These are phyloP conservation scores for Claviceps sp. DNA, from an alignment of 2,329 filamentous ascomycete species.

Conservation along the genomic window DNA sequence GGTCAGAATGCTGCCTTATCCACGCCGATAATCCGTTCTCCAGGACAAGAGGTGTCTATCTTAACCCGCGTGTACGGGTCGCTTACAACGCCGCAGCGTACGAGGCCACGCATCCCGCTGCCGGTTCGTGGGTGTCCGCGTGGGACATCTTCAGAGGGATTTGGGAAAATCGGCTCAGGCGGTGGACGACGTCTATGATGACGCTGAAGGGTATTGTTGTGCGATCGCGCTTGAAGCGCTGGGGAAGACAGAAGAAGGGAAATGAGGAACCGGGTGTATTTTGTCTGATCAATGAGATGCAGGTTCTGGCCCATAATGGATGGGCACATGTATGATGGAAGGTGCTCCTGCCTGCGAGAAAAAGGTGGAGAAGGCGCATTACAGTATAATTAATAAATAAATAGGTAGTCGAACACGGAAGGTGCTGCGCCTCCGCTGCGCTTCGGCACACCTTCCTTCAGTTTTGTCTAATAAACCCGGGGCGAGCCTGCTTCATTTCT, in stretches of 20 bases:
- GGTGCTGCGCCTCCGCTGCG: too few species aligned
- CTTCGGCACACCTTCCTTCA: too few species aligned
- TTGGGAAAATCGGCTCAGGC: constrained; percentile 43
- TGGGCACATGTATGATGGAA: constrained; percentile 39
- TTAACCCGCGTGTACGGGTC: constrained; percentile 58
- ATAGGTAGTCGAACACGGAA: too few species aligned
- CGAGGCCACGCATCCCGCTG: constrained; percentile 27
- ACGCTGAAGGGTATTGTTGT: constrained; percentile 21
- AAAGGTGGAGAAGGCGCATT: not conserved
- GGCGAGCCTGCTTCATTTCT: too few species aligned
- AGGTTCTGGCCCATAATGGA: constrained; percentile 41
- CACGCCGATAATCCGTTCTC: constrained; percentile 56
- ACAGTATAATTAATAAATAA: too few species aligned
- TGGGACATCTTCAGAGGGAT: constrained; percentile 36
- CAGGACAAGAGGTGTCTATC: constrained; percentile 40
- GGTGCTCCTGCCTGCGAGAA: not conserved
- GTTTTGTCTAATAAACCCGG: too few species aligned
- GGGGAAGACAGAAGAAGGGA: constrained; percentile 22
- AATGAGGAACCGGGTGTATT: constrained; percentile 31
- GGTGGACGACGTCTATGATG: constrained; percentile 23
- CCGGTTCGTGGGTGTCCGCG: constrained; percentile 30
- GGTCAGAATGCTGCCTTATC: constrained; percentile 67
- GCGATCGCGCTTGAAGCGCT: constrained; percentile 23
- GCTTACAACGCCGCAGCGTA: constrained; percentile 46
- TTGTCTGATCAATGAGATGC: constrained; percentile 49